Conservation (phyloP, 805 yeast species). For the Metschnikowia kofuensis region DNA sequence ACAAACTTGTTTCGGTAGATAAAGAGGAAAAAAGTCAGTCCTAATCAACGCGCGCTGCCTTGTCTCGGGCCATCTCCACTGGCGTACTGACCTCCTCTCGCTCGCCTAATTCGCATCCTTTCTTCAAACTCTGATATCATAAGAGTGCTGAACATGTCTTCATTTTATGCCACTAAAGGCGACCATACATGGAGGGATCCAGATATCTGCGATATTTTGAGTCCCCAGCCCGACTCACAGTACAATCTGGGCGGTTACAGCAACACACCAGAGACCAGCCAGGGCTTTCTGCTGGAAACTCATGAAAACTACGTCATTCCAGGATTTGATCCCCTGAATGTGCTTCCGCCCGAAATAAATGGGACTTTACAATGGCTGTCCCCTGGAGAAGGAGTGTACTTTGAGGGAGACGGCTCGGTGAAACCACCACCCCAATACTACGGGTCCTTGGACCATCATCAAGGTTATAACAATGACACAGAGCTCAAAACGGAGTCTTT, state of each 20-base stretch:
- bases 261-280: neutral
- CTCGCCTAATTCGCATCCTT: too few relatives aligned
- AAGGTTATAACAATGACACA: neutral
- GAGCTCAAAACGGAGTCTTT: constrained; percentile 7
- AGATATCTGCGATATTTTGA: constrained; percentile 9
- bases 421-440: neutral
- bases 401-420: neutral
- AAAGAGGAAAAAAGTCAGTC: too few relatives aligned
- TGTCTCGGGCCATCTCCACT: too few relatives aligned
- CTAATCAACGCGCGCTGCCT: too few relatives aligned
- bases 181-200: constrained; percentile 1
- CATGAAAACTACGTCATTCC: constrained; percentile 3
- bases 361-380: constrained; percentile 7
- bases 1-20: too few relatives aligned
- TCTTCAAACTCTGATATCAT: too few relatives aligned
- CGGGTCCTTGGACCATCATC: neutral
- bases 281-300: neutral
- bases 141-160: neutral
- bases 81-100: too few relatives aligned
- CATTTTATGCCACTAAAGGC: neutral
- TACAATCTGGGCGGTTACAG: neutral
- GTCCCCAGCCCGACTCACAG: neutral
- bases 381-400: constrained; percentile 1
- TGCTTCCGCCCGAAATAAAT: neutral
- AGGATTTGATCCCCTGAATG: constrained; percentile 1